These are phyloP conservation scores for Tylopilus plumbeoviolaceoides DNA, from an alignment of 768 basidiomycete genomes.

Conservation along the genomic window DNA sequence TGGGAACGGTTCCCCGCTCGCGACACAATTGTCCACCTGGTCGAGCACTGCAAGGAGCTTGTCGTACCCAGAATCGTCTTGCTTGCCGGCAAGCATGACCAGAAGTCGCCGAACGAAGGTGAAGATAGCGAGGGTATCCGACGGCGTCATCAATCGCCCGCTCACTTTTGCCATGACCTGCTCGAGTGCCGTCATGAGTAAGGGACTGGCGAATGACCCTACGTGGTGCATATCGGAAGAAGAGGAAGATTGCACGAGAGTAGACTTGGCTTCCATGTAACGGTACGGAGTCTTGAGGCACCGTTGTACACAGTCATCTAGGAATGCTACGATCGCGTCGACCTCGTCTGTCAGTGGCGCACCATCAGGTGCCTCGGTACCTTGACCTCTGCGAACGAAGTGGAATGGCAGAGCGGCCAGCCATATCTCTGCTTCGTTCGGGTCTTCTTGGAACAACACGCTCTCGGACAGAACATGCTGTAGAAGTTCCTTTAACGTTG, in stretches of 20 bases:
- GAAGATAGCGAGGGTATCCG: conserved; percentile 59
- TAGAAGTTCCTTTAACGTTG: conserved; percentile 52
- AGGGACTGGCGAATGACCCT: conserved; percentile 57
- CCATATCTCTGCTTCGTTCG: conserved; percentile 72
- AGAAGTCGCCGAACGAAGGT: conserved; percentile 64
- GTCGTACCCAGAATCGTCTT: conserved; percentile 37
- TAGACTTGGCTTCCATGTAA: conserved; percentile 71
- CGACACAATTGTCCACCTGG: conserved; percentile 37
- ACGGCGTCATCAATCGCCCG: conserved; percentile 50
- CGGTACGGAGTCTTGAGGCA: conserved; percentile 80
- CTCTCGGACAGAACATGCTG: conserved; percentile 62
- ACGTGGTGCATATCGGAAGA: conserved; percentile 9
- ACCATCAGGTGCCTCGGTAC: conserved; percentile 48
- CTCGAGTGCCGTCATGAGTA: conserved; percentile 78
- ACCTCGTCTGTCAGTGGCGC: conserved; percentile 52
- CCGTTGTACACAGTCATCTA: conserved; percentile 84
- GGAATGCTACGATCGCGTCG: conserved; percentile 55
- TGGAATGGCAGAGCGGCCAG: conserved; percentile 55
- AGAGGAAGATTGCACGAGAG: conserved; percentile 24
- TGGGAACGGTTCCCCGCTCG: conserved; percentile 28
- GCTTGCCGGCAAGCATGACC: conserved; percentile 53
- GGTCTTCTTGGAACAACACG: conserved; percentile 76
- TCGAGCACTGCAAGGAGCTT: conserved; percentile 29
- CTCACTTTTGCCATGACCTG: conserved; percentile 67
- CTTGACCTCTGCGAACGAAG: conserved; percentile 29